Base-by-base conservation (phyloP, 768 basidiomycete species). In the Vishniacozyma victoriae region DNA sequence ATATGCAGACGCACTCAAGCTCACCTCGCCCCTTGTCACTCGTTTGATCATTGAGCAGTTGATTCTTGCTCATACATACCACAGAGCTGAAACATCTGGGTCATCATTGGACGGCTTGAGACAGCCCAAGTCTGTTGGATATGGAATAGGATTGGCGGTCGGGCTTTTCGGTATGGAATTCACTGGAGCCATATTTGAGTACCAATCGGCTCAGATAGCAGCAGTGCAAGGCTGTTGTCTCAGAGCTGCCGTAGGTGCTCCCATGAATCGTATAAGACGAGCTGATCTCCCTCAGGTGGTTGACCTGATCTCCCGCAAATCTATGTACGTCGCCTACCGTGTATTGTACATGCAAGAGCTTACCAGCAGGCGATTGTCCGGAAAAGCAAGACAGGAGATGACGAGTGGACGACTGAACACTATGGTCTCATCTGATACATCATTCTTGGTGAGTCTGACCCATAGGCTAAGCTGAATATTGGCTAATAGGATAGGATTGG, bases 391-490 rank as follows among this genome's bases (percentile, higher is more conserved):
- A 16, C 50, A 78, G 22, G 74, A 79, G 35, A 81, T 84, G 59
- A 79, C 76, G 16, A 79, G 80, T 35, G 84, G 84, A 0, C 75
- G 82, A 60, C 80, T 85, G 41, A 83, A 80, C 9, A 86, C 83
- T 0, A 78, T 85, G 75, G 82, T 85, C 5, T 80, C 81, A 1
- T 41, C 79, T 14, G 83, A 85, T 59, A 70, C 80, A 0, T 75
- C 76, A 6, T 76, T 80, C 33, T 61, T 84, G 19, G 82, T 52
- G 69, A 72, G 5, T 73, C n/a, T 33, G n/a, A n/a, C n/a, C n/a
- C n/a, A n/a, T n/a, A n/a, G n/a, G n/a, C n/a, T n/a, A n/a, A n/a
- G 44, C 50, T 5, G 62, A 64, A 35, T n/a, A 27, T 27, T 14
- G 31, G 9, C 26, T 27, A 13, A 16, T 52, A 3, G 50, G 45